Conservation (phyloP, 805 yeast species). For the Candida maris region DNA sequence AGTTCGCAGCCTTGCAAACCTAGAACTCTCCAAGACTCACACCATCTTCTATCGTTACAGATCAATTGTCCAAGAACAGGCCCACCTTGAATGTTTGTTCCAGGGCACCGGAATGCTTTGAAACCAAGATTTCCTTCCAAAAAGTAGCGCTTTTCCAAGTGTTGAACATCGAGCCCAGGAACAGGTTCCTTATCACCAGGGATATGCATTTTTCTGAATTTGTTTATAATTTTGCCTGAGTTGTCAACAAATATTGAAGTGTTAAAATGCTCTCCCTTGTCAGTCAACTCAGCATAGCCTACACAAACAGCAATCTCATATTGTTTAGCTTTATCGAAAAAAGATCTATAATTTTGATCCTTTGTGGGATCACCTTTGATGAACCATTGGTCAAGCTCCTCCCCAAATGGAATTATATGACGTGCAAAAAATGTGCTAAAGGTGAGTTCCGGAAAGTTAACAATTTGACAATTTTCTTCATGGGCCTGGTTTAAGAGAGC, state of each 20-base stretch:
- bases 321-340: slow-evolving; percentile 35
- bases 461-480: slow-evolving; percentile 28
- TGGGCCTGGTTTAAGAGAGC: slow-evolving; percentile 28
- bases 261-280: slow-evolving; percentile 35
- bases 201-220: slow-evolving; percentile 36
- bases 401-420: slow-evolving; percentile 28
- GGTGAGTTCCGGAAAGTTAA: slow-evolving; percentile 32
- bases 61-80: slow-evolving; percentile 34
- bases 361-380: slow-evolving; percentile 35
- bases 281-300: slow-evolving; percentile 39
- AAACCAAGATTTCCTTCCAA: slow-evolving; percentile 34
- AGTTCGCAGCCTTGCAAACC: slow-evolving; percentile 37
- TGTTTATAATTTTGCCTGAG: slow-evolving; percentile 29
- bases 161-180: slow-evolving; percentile 28
- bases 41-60: slow-evolving; percentile 39
- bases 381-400: slow-evolving; percentile 32
- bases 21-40: slow-evolving; percentile 37
- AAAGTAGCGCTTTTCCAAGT: slow-evolving; percentile 35
- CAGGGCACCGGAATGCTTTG: slow-evolving; percentile 30
- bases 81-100: slow-evolving; percentile 16
- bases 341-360: slow-evolving; percentile 25
- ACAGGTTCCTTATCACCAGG: slow-evolving; percentile 35
- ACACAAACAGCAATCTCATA: slow-evolving; percentile 29
- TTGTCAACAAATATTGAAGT: slow-evolving; percentile 32
- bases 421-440: slow-evolving; percentile 27